These are phyloP conservation scores for Fraxinus sp. DNA, from an alignment of 305 asterid genomes.

Conservation along the genomic window DNA sequence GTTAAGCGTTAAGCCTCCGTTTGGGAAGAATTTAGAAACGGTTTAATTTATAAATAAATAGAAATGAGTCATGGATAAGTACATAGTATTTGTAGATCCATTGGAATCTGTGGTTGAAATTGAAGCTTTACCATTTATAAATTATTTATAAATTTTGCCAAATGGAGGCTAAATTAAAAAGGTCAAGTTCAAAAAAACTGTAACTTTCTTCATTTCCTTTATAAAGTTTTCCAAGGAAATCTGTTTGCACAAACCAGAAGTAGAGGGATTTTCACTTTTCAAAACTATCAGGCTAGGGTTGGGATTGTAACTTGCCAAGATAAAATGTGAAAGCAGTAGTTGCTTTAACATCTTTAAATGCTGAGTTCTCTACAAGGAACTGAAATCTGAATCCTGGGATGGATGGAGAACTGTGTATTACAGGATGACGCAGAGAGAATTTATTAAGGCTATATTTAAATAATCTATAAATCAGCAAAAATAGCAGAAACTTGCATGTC, in stretches of 20 bases:
- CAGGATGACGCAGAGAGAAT: background rate
- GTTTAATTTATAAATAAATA: too few species aligned
- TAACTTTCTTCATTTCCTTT: background rate
- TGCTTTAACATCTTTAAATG: background rate
- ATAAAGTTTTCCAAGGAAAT: background rate
- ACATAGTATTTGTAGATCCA: background rate
- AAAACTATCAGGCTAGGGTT: background rate
- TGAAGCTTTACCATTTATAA: background rate
- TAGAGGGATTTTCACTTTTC: background rate
- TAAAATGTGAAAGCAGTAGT: background rate
- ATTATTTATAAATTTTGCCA: background rate
- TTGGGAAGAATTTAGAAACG: background rate
- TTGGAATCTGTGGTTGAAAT: too few species aligned
- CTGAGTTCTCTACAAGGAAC: background rate
- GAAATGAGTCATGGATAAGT: background rate
- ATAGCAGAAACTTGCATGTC: background rate
- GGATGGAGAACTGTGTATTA: background rate
- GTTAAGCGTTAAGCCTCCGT: background rate
- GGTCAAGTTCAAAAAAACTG: background rate
- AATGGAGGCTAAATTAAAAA: background rate
- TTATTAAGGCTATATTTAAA: background rate
- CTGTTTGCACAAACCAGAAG: background rate
- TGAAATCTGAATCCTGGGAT: background rate
- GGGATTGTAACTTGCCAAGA: background rate
- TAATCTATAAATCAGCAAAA: background rate